Evolutionary conservation across 129 eudicot genomes (phyloP).

Genomic region (carrot (Daucus carota)): DH1_v3.0 NC_030384.2:18782501-18783000

Average conservation of each 20-base stretch:
- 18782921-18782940: conserved; percentile 71
- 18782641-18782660: conserved; percentile 57
- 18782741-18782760: conserved; percentile 60
- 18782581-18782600: conserved; percentile 52
- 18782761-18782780: conserved; percentile 60
- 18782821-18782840: conserved; percentile 54
- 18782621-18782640: conserved; percentile 60
- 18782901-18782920: conserved; percentile 57
- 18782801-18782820: conserved; percentile 41
- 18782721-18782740: too few species aligned
- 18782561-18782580: too few species aligned
- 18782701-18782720: too few species aligned
- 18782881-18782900: conserved; percentile 84
- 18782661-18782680: conserved; percentile 22
- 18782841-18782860: conserved; percentile 70
- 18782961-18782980: too few species aligned
- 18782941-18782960: conserved; percentile 58
- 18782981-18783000: conserved; percentile 36
- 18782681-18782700: too few species aligned
- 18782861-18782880: conserved; percentile 71
- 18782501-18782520: too few species aligned
- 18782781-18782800: conserved; percentile 57
- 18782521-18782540: too few species aligned
- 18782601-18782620: conserved; percentile 57
- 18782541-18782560: too few species aligned